Conservation (phyloP, 2,329 filamentous ascomycete genomes). For the Colletotrichum spaethianum region DNA sequence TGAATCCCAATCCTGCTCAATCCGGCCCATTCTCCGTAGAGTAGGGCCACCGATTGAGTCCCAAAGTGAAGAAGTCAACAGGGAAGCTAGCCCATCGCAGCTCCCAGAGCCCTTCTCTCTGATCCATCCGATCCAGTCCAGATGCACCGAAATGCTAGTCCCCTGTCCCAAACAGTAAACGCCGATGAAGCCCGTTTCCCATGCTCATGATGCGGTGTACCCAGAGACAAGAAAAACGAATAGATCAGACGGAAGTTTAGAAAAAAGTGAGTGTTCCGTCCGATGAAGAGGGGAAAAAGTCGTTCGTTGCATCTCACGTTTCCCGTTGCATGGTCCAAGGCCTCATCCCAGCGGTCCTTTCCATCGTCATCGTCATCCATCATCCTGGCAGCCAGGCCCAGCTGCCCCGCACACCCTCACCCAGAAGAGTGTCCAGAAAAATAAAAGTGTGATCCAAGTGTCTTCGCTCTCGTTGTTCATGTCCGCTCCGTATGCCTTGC, state of each 20-base stretch:
- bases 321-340: slow-evolving; percentile 29
- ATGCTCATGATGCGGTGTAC: slow-evolving; percentile 39
- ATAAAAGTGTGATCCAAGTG: slow-evolving; percentile 40
- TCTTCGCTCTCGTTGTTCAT: slow-evolving; percentile 42
- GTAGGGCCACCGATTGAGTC: slow-evolving; percentile 7
- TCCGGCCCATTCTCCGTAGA: slow-evolving; percentile 18
- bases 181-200: slow-evolving; percentile 30
- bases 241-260: slow-evolving; percentile 1
- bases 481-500: slow-evolving; percentile 53
- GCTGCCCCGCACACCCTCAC: slow-evolving; percentile 34
- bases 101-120: slow-evolving; percentile 48
- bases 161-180: slow-evolving; percentile 33
- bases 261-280: slow-evolving; percentile 1
- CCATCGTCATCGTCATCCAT: slow-evolving; percentile 37
- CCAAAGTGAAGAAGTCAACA: slow-evolving; percentile 32
- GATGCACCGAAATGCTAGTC: slow-evolving; percentile 41
- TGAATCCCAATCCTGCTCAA: slow-evolving; percentile 37
- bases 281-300: slow-evolving; percentile 13
- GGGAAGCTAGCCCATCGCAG: slow-evolving; percentile 49
- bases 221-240: slow-evolving; percentile 5
- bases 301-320: slow-evolving; percentile 39
- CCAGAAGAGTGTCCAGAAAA: slow-evolving; percentile 29
- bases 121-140: slow-evolving; percentile 43
- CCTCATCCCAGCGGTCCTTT: slow-evolving; percentile 44
- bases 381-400: slow-evolving; percentile 41